Conservation (phyloP, 2,329 filamentous ascomycete genomes). For the Nemania serpens region DNA sequence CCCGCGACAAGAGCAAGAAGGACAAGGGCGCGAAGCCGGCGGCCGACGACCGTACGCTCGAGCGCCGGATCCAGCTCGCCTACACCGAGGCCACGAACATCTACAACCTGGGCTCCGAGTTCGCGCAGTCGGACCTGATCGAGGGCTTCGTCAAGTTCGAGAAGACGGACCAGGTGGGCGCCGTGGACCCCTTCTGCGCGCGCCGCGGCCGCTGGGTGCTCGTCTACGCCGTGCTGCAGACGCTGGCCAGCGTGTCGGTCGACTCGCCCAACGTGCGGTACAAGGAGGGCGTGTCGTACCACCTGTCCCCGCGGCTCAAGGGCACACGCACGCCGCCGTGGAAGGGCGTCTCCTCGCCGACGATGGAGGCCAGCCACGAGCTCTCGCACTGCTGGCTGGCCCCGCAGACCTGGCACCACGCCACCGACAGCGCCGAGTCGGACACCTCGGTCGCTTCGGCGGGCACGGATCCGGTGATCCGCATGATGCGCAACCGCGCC, state of each 20-base stretch:
- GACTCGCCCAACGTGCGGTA: conserved; percentile 60
- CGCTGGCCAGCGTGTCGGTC: conserved; percentile 61
- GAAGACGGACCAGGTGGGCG: conserved; percentile 55
- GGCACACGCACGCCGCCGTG: conserved; percentile 60
- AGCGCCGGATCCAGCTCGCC: conserved; percentile 58
- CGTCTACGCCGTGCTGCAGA: conserved; percentile 64
- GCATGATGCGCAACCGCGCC: conserved; percentile 37
- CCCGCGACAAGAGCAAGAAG: conserved; percentile 38
- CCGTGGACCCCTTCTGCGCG: conserved; percentile 58
- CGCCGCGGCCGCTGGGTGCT: conserved; percentile 65
- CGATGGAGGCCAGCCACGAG: conserved; percentile 51
- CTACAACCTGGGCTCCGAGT: conserved; percentile 58
- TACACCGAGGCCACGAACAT: conserved; percentile 66
- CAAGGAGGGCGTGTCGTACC: conserved; percentile 57
- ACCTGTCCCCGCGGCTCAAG: conserved; percentile 59
- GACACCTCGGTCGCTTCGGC: conserved; percentile 29
- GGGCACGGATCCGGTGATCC: conserved; percentile 30
- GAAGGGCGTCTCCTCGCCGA: conserved; percentile 44
- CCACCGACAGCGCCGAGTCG: conserved; percentile 30
- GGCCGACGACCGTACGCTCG: conserved; percentile 40
- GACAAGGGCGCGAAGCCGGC: conserved; percentile 31
- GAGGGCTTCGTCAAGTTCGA: conserved; percentile 62
- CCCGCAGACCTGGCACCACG: conserved; percentile 47
- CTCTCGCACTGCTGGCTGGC: conserved; percentile 58
- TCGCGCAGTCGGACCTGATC: conserved; percentile 57